These are phyloP conservation scores for Iberis pinnata DNA, from an alignment of 345 rosid genomes.

Conservation along the genomic window DNA sequence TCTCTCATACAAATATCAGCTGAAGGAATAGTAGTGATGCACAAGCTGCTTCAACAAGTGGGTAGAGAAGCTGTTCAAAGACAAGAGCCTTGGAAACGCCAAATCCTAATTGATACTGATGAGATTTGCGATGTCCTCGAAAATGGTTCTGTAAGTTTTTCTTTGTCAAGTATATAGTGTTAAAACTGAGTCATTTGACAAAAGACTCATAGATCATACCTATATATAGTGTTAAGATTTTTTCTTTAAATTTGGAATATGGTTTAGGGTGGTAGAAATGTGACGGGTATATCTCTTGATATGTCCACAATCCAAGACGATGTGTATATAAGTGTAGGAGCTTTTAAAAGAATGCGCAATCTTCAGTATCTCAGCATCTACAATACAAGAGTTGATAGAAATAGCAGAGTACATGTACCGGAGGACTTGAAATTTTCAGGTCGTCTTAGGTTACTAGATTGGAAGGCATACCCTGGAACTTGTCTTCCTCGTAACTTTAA, in stretches of 20 bases:
- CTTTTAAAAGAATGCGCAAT: slow-evolving; percentile 24
- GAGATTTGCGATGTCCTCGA: slow-evolving; percentile 24
- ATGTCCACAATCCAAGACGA: neutral
- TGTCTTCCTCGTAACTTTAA: slow-evolving; percentile 12
- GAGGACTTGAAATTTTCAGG: slow-evolving; percentile 8
- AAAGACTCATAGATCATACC: no score
- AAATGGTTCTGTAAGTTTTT: slow-evolving; percentile 15
- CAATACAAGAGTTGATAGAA: neutral
- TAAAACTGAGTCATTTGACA: no score
- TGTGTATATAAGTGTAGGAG: neutral
- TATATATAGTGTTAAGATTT: neutral
- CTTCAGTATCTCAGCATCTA: slow-evolving; percentile 24
- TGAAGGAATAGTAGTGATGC: slow-evolving; percentile 8
- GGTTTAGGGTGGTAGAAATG: slow-evolving; percentile 19
- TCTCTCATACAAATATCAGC: slow-evolving; percentile 12
- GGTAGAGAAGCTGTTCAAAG: slow-evolving; percentile 11
- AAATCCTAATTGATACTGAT: slow-evolving; percentile 1
- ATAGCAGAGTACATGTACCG: neutral
- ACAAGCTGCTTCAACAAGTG: slow-evolving; percentile 24
- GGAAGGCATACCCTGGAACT: slow-evolving; percentile 20
- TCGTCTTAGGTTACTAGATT: slow-evolving; percentile 16
- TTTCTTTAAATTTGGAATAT: no score
- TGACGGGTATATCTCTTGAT: slow-evolving; percentile 22
- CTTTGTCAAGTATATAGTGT: no score
- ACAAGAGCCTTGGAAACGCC: slow-evolving; percentile 23